Evolutionary conservation across 2,329 filamentous ascomycete species (phyloP).

Genomic region (Epicoccum nigrum): DNA sequence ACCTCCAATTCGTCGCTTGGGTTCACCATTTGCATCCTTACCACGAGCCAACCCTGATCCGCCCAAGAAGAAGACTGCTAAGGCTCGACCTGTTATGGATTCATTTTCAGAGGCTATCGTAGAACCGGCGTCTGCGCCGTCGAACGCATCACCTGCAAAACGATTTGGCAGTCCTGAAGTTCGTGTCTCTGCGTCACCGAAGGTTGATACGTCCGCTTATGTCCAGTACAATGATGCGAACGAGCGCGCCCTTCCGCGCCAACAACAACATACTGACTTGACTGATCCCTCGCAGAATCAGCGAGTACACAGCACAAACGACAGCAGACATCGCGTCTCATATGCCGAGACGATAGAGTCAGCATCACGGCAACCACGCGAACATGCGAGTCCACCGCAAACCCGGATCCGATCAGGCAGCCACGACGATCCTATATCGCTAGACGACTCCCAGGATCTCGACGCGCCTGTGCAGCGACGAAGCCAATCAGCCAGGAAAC

Average conservation of each 20-base stretch:
- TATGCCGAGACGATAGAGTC: too few species aligned
- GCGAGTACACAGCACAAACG: neutral
- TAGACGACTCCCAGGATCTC: slow-evolving; percentile 14
- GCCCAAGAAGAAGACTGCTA: too few species aligned
- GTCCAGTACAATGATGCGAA: neutral
- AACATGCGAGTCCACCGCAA: neutral
- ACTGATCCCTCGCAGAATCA: neutral
- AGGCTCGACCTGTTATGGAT: neutral
- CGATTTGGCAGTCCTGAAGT: neutral
- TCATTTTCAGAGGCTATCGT: neutral
- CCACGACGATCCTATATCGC: slow-evolving; percentile 7
- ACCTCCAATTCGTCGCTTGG: neutral
- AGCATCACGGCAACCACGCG: too few species aligned
- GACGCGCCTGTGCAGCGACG: neutral
- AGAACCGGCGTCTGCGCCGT: neutral
- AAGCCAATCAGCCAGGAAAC: neutral
- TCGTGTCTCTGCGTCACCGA: slow-evolving; percentile 1
- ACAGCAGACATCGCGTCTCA: too few species aligned
- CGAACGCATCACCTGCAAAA: neutral
- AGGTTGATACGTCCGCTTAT: neutral
- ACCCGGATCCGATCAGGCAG: slow-evolving; percentile 1
- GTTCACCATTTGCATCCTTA: neutral
- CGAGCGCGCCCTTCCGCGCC: neutral
- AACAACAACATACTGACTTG: neutral
- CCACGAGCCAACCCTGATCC: too few species aligned